These are phyloP conservation scores for Cyberlindnera misumaiensis DNA, from an alignment of 805 yeast genomes.

Conservation along the genomic window DNA sequence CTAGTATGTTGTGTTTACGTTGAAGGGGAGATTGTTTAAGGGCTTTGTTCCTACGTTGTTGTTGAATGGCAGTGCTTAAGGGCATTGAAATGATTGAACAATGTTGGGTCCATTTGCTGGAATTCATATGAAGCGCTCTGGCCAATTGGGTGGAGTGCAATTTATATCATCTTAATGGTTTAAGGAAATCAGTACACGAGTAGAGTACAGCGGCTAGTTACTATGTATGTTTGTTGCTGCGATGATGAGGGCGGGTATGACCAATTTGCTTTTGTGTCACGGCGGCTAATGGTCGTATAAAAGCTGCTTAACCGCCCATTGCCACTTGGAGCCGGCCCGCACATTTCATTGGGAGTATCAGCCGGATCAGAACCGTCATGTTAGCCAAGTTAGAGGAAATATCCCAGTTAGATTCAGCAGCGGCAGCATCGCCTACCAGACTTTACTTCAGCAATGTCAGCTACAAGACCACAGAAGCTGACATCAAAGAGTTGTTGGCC, in stretches of 20 bases:
- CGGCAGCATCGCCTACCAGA: slow-evolving; percentile 24
- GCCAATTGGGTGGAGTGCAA: slow-evolving; percentile 6
- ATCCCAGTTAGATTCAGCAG: not conserved
- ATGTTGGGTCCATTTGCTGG: not conserved
- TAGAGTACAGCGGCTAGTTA: too few relatives aligned
- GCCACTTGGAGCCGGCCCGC: not conserved
- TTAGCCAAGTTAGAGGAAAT: not conserved
- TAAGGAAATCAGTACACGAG: slow-evolving; percentile 5
- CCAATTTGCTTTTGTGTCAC: slow-evolving; percentile 6
- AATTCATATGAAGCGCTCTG: slow-evolving; percentile 2
- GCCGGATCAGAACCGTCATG: not conserved
- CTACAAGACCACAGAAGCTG: slow-evolving; percentile 45
- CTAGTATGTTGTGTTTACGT: too few relatives aligned
- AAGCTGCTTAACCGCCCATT: not conserved
- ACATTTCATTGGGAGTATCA: not conserved
- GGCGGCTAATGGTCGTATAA: slow-evolving; percentile 1
- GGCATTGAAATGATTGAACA: not conserved
- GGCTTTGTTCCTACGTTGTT: not conserved
- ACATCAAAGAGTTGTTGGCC: slow-evolving; percentile 37
- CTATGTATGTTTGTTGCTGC: not conserved
- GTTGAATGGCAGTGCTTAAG: not conserved
- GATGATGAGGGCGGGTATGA: not conserved
- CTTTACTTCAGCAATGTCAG: slow-evolving; percentile 51
- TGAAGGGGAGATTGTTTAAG: slow-evolving; percentile 1
- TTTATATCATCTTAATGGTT: slow-evolving; percentile 23